A percentile compares a stretch with the other conserved stretches of the same genome.
Evolutionary conservation across 108 stramenopile genomes (phyloP).

Genomic region (Ochromonas danica): DNA sequence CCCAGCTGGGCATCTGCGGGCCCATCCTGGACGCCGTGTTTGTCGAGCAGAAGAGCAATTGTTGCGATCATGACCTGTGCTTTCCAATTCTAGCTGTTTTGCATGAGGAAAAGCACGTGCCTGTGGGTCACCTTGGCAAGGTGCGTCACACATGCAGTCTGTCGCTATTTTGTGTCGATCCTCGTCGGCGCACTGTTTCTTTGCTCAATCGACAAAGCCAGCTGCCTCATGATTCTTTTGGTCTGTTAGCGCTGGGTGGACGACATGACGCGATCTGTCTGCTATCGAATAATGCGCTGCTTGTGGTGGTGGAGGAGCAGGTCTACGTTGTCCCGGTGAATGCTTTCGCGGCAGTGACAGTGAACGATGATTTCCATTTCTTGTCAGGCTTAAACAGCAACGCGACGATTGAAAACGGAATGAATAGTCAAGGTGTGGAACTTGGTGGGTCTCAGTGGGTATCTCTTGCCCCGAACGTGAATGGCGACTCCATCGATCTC

Average conservation of each 20-base stretch:
- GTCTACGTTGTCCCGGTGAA: constrained; percentile 2
- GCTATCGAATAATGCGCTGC: neutral
- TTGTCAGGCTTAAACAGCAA: too few relatives aligned
- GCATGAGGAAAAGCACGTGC: neutral
- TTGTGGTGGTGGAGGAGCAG: constrained; percentile 6
- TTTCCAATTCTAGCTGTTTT: constrained; percentile 10
- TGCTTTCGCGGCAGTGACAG: constrained; percentile 19
- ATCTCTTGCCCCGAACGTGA: neutral
- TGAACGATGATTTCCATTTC: too few relatives aligned
- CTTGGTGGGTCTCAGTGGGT: constrained; percentile 27
- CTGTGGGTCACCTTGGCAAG: constrained; percentile 12
- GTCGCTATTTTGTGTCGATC: neutral
- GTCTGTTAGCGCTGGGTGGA: too few relatives aligned
- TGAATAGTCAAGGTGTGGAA: constrained; percentile 10
- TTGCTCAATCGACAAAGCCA: neutral
- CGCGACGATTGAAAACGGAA: too few relatives aligned
- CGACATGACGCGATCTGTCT: neutral
- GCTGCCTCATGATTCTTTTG: constrained; percentile 32
- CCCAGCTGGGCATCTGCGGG: too few relatives aligned
- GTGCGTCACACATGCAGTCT: constrained; percentile 12
- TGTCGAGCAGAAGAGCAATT: too few relatives aligned
- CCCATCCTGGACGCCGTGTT: too few relatives aligned
- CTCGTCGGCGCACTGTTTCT: neutral
- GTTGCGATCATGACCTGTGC: too few relatives aligned
- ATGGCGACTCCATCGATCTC: too few relatives aligned